Evolutionary conservation across 495 filamentous ascomycete species (phyloP).

Genomic region (Schizothecium vesticola): DNA sequence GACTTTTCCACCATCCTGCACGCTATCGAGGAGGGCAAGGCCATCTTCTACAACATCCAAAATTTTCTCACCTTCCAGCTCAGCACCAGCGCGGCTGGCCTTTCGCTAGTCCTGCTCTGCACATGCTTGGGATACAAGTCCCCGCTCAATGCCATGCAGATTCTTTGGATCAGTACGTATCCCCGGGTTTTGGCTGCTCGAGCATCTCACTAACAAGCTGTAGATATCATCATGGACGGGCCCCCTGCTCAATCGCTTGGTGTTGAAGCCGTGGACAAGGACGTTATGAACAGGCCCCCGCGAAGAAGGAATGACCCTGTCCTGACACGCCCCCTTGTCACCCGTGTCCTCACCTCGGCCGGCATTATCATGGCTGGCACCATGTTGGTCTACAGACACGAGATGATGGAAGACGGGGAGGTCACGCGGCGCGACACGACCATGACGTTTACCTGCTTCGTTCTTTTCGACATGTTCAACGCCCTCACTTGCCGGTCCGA

Average conservation of each 20-base stretch:
- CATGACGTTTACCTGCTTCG: constrained; percentile 98
- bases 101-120: constrained; percentile 85
- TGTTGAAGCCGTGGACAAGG: constrained; percentile 90
- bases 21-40: constrained; percentile 97
- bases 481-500: constrained; percentile 90
- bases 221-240: constrained; percentile 99
- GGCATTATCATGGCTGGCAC: constrained; percentile 87
- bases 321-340: constrained; percentile 73
- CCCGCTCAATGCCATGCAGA: constrained; percentile 97
- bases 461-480: constrained; percentile 99
- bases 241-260: constrained; percentile 95
- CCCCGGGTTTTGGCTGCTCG: not conserved
- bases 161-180: constrained; percentile 94
- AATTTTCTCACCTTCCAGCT: constrained; percentile 99
- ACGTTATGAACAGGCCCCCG: constrained; percentile 88
- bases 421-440: constrained; percentile 93
- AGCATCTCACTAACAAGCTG: constrained; percentile 21
- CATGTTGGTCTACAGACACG: constrained; percentile 80
- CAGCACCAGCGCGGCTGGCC: constrained; percentile 90
- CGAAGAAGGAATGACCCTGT: constrained; percentile 79
- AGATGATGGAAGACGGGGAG: constrained; percentile 74
- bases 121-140: constrained; percentile 89
- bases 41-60: constrained; percentile 99
- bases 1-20: constrained; percentile 95
- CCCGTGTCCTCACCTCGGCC: constrained; percentile 82